Evolutionary conservation across 2,329 filamentous ascomycete species (phyloP), one percentile per base, ranked within the genome.

Genomic region (Aspergillus luchuensis): DNA sequence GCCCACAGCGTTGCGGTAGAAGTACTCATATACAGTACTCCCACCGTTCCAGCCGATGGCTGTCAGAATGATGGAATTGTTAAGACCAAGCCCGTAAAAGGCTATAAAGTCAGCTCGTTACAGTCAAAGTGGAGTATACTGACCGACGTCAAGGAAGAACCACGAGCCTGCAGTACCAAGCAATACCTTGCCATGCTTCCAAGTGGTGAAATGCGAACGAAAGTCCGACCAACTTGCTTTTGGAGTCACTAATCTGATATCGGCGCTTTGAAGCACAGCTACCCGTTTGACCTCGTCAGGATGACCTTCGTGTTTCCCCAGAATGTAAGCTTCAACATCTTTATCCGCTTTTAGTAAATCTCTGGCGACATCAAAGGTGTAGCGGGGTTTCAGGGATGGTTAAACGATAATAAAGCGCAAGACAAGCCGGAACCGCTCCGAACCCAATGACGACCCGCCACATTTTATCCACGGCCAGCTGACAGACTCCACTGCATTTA

Each of bases 371-470:
- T 95, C 91, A 69, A 95, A 94, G 28, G 91, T 95, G 79, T 95
- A 96, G 28, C 56, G 91, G 91, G 36, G 91, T 94, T 79, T 96
- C 91, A 23, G 91, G 91, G 66, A 96, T 94, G 56, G 91, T 95
- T 4, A 95, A 84, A 63, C 91, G 89, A 78, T 91, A 95, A 81
- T 95, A 95, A 17, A 96, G 85, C 19, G 91, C 91, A 64, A 93
- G 87, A 73, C 87, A 91, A 47, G 89, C 91, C 2, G 91, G 91
- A 8, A 95, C 85, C 48, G 89, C 90, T 66, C 91, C 91, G 70
- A 93, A 90, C 11, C 91, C 91, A 71, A 95, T 91, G 52, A 95
- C 83, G 13, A 87, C 83, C 67, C 91, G 85, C 91, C 91, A 95
- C 89, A 93, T 93, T 82, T 92, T 92, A 80, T 95, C 91, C 5